phyloP scores from a whole-genome alignment of 345 rosid genomes.

The Syzygium aromaticum region DNA sequence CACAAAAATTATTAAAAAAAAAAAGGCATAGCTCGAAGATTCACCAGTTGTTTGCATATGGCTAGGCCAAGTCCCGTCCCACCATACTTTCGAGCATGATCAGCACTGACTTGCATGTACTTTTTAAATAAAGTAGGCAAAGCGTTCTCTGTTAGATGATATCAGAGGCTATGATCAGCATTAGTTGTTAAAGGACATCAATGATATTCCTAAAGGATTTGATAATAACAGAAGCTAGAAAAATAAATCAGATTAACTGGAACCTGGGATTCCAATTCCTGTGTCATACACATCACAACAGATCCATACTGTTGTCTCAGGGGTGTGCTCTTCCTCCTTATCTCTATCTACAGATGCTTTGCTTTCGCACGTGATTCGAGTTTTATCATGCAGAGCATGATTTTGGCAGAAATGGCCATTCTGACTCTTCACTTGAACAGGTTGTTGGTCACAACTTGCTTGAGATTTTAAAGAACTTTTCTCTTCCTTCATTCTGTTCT shows the following conservation, averaged over 20 bases:
- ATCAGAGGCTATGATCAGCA: slow-evolving; percentile 4
- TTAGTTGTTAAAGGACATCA: not conserved
- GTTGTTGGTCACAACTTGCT: slow-evolving; percentile 1
- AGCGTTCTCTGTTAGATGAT: slow-evolving; percentile 60
- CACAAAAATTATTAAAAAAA: not conserved
- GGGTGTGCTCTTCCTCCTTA: not conserved
- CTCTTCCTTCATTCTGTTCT: slow-evolving; percentile 18
- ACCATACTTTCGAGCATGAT: slow-evolving; percentile 93
- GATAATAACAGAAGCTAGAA: not conserved
- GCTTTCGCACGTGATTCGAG: slow-evolving; percentile 16
- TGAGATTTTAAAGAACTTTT: slow-evolving; percentile 15
- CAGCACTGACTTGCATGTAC: slow-evolving; percentile 95
- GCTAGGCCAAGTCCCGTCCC: slow-evolving; percentile 98
- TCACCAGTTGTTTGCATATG: slow-evolving; percentile 95
- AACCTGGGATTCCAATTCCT: slow-evolving; percentile 97
- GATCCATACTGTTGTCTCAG: slow-evolving; percentile 70
- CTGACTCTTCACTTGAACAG: slow-evolving; percentile 7
- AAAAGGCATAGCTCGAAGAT: not conserved
- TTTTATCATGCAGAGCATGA: slow-evolving; percentile 7
- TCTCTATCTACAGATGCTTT: slow-evolving; percentile 14
- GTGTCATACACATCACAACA: slow-evolving; percentile 87
- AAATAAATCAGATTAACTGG: not conserved
- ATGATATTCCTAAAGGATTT: not conserved
- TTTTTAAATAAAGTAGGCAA: slow-evolving; percentile 75
- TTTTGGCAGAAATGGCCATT: slow-evolving; percentile 4